Percentiles rank a stretch among this genome's conserved stretches.
Evolutionary conservation across 129 eudicot genomes (phyloP).

Genomic region (Helianthus tuberosus): DNA sequence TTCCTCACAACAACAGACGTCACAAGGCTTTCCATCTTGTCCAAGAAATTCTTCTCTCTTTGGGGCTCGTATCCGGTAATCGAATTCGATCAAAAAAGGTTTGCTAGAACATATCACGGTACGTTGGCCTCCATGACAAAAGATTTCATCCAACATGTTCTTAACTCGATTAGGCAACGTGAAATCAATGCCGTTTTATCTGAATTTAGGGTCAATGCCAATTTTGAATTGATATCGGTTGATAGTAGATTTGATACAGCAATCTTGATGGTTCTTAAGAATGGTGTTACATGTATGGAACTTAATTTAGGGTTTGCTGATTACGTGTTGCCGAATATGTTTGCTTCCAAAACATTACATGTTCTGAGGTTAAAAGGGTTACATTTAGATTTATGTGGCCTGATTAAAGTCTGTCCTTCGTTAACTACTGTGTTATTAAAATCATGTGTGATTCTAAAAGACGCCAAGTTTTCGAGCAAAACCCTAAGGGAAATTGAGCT

Average conservation of each 20-base stretch:
- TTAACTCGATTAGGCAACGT: slow-evolving; percentile 14
- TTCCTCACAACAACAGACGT: slow-evolving; percentile 17
- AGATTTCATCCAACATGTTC: slow-evolving; percentile 23
- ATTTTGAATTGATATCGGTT: background rate
- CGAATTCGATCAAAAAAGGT: slow-evolving; percentile 14
- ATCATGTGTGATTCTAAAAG: slow-evolving; percentile 2
- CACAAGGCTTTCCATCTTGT: slow-evolving; percentile 28
- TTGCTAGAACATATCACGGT: slow-evolving; percentile 1
- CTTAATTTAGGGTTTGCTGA: slow-evolving; percentile 21
- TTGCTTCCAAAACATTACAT: slow-evolving; percentile 17
- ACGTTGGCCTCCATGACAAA: background rate
- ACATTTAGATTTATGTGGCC: slow-evolving; percentile 1
- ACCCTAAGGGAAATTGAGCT: slow-evolving; percentile 17
- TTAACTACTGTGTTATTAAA: slow-evolving; percentile 16
- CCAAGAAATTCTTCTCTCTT: slow-evolving; percentile 29
- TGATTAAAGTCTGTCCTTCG: slow-evolving; percentile 33
- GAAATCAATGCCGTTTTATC: background rate
- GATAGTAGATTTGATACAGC: slow-evolving; percentile 22
- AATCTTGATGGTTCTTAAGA: slow-evolving; percentile 14
- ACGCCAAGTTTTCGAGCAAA: slow-evolving; percentile 20
- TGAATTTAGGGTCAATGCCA: slow-evolving; percentile 28
- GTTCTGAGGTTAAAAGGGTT: slow-evolving; percentile 27
- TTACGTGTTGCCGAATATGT: slow-evolving; percentile 12
- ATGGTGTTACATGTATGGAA: slow-evolving; percentile 33
- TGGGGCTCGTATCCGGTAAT: slow-evolving; percentile 36